phyloP scores from a whole-genome alignment of 495 filamentous ascomycete genomes.

The Aspergillus bridgeri region DNA sequence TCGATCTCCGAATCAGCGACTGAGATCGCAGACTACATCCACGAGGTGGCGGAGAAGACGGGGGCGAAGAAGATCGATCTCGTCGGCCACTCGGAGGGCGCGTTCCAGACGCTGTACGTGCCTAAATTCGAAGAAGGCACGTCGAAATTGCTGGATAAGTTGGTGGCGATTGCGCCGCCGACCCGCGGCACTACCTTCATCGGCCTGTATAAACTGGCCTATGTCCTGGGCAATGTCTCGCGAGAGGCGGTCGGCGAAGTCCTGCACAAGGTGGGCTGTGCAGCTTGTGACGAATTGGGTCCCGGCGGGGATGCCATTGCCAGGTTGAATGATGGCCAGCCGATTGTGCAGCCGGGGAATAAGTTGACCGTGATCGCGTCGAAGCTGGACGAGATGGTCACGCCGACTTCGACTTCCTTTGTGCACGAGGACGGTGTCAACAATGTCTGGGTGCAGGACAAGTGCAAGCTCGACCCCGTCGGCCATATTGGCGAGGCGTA shows the following conservation, averaged over 20 bases:
- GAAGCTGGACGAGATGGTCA: slow-evolving; percentile 46
- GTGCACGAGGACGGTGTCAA: slow-evolving; percentile 44
- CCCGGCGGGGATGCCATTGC: slow-evolving; percentile 36
- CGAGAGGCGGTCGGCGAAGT: slow-evolving; percentile 30
- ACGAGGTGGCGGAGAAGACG: slow-evolving; percentile 37
- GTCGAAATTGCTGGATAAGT: slow-evolving; percentile 39
- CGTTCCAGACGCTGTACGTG: slow-evolving; percentile 49
- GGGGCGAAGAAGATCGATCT: slow-evolving; percentile 46
- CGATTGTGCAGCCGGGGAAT: slow-evolving; percentile 48
- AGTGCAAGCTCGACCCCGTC: slow-evolving; percentile 44
- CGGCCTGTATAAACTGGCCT: slow-evolving; percentile 45
- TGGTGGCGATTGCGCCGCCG: slow-evolving; percentile 50
- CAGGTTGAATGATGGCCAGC: slow-evolving; percentile 38
- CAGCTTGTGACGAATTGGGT: slow-evolving; percentile 45
- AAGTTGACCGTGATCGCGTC: slow-evolving; percentile 49
- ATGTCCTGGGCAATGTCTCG: slow-evolving; percentile 36
- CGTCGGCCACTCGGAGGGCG: slow-evolving; percentile 55
- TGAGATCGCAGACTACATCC: slow-evolving; percentile 49
- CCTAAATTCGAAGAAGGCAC: slow-evolving; percentile 47
- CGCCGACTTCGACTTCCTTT: slow-evolving; percentile 39
- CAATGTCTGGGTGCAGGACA: slow-evolving; percentile 47
- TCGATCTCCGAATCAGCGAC: slow-evolving; percentile 43
- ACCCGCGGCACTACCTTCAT: slow-evolving; percentile 48
- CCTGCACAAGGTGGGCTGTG: slow-evolving; percentile 40
- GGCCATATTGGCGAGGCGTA: slow-evolving; percentile 53